Evolutionary conservation across 2,329 filamentous ascomycete species (phyloP).

Genomic region (Fusarium multiceps): DNA sequence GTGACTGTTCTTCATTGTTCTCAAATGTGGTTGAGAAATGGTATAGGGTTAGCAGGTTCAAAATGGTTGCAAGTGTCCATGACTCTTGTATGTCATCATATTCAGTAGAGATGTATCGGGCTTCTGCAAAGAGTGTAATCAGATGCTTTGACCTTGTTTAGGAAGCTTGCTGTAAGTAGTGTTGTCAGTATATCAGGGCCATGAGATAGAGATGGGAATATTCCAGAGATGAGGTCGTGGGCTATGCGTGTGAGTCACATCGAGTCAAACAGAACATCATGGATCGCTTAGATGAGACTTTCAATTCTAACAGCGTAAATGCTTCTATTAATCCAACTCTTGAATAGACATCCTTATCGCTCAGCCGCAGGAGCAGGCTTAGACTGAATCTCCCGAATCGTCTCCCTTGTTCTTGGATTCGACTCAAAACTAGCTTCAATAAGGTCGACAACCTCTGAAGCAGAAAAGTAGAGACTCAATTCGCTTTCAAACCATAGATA

Average conservation of each 20-base stretch:
- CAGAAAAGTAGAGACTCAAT: slow-evolving; percentile 71
- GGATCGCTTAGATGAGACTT: no score
- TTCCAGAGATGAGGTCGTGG: no score
- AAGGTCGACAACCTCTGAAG: slow-evolving; percentile 70
- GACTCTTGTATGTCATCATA: background rate
- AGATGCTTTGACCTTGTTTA: no score
- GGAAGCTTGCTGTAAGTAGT: no score
- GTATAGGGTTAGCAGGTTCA: background rate
- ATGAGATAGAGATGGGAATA: no score
- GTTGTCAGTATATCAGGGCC: no score
- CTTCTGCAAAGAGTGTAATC: no score
- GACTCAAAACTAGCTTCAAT: slow-evolving; percentile 73
- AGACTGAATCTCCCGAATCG: slow-evolving; percentile 67
- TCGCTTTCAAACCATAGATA: slow-evolving; percentile 75
- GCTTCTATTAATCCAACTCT: background rate
- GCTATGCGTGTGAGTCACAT: no score
- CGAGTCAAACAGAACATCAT: background rate
- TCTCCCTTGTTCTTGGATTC: slow-evolving; percentile 68
- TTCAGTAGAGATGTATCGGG: no score
- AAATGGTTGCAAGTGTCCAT: background rate
- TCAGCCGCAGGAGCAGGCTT: slow-evolving; percentile 57
- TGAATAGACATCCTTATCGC: background rate
- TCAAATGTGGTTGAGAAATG: no score
- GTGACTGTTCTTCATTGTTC: no score
- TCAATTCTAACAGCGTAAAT: background rate